Base-by-base conservation (phyloP, 305 asterid species). In the Solanum chacoense region DNA sequence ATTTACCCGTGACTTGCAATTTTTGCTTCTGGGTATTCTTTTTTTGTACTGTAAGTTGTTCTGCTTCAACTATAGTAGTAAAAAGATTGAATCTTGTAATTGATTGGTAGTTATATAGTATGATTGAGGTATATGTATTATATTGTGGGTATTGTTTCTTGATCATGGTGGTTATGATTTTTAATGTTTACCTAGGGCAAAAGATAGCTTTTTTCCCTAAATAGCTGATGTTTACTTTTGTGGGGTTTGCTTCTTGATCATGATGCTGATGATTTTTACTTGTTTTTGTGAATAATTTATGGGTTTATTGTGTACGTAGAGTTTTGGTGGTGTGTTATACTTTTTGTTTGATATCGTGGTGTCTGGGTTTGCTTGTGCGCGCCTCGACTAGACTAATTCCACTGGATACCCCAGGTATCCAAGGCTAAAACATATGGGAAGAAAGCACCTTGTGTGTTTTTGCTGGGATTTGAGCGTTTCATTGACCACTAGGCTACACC, bases 21-120 rank as follows among this genome's bases (percentile, higher is more conserved):
- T 72, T 74, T 74, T 65, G 85, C 67, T 89, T 88, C 87, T 78
- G 74, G 89, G 91, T 73, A 65, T 81, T 76, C 67, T 34, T 72
- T 28, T 91, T 67, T 26, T 88, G 28, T 37, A 67, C 71, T 76
- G 94, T 92, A 92, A 92, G 94, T 89, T 69, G 59, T 85, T 84
- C 88, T 85, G 65, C 86, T 78, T 73, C 24, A 35, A 84, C 90
- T 90, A 35, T 80, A 40, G 6, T 84, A 29, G 50, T 84, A 11
- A 35, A 77, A 76, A 77, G 7, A 59, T 59, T 8, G 69, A 74
- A 37, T 22, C 22, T 36, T 81, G 38, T 42, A 81, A 40, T 26
- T 24, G 69, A 40, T 80, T 38, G 26, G 36, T 8, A 13, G 35
- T 24, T 11, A 7, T 24, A 1, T 79, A 79, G 14, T 79, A 22